A percentile compares a stretch with the other conserved stretches of the same genome.
phyloP scores from a whole-genome alignment of 768 basidiomycete genomes.

The Russula griseocarnosa region DNA sequence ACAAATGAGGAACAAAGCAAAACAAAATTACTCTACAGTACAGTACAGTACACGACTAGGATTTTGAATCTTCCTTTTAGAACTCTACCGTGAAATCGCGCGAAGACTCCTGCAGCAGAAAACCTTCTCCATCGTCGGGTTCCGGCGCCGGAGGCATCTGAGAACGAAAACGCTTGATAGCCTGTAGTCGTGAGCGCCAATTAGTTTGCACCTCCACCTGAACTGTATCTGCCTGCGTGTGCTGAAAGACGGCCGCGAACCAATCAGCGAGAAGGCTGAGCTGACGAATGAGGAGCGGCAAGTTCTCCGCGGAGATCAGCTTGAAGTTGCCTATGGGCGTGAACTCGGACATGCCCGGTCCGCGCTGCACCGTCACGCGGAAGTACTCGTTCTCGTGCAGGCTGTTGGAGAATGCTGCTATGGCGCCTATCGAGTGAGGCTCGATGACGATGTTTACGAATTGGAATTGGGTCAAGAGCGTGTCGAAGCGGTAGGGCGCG shows the following conservation, averaged over 20 bases:
- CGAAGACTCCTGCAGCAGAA: slow-evolving; percentile 33
- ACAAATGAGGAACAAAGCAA: neutral
- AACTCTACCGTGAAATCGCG: slow-evolving; percentile 34
- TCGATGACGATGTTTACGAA: slow-evolving; percentile 97
- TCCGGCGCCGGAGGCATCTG: slow-evolving; percentile 29
- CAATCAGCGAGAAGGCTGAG: slow-evolving; percentile 84
- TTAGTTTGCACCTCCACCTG: slow-evolving; percentile 81
- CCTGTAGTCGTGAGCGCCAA: slow-evolving; percentile 77
- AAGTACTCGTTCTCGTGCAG: slow-evolving; percentile 92
- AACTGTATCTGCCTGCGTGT: slow-evolving; percentile 65
- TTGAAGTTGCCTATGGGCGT: slow-evolving; percentile 91
- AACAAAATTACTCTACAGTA: neutral
- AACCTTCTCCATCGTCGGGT: slow-evolving; percentile 30
- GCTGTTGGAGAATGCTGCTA: slow-evolving; percentile 81
- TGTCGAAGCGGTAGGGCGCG: slow-evolving; percentile 83
- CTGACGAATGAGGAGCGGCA: slow-evolving; percentile 86
- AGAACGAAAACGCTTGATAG: slow-evolving; percentile 63
- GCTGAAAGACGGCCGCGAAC: slow-evolving; percentile 79
- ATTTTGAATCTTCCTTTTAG: too few relatives aligned
- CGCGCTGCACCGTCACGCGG: slow-evolving; percentile 87
- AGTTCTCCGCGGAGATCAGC: slow-evolving; percentile 81
- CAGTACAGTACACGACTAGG: too few relatives aligned
- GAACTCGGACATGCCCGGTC: slow-evolving; percentile 89
- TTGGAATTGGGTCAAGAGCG: slow-evolving; percentile 88
- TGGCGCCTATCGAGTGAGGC: slow-evolving; percentile 80